Evolutionary conservation across 2,329 filamentous ascomycete genomes (phyloP).

Genomic region (Aspergillus ochraceoroseus): DNA sequence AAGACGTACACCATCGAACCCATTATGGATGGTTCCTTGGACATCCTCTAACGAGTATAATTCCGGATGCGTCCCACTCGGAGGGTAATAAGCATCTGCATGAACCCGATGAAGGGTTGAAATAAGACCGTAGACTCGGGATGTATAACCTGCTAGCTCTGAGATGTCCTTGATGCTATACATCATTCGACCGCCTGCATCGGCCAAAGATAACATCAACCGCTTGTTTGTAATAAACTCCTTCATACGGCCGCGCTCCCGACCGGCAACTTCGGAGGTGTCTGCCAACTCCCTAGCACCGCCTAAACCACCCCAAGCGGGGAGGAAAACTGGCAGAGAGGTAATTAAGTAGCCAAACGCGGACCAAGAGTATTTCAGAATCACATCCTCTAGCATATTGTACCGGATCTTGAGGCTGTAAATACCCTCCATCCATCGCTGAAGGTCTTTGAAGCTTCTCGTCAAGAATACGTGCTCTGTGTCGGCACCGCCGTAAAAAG

Average conservation of each 20-base stretch:
- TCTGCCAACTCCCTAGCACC: constrained; percentile 62
- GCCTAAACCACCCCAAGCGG: constrained; percentile 83
- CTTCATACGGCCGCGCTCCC: constrained; percentile 86
- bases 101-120: constrained; percentile 92
- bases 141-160: constrained; percentile 92
- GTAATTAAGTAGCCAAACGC: constrained; percentile 94
- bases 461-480: constrained; percentile 93
- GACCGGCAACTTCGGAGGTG: constrained; percentile 34
- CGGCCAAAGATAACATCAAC: constrained; percentile 92
- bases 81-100: constrained; percentile 76
- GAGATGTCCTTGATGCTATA: constrained; percentile 98
- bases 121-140: constrained; percentile 90
- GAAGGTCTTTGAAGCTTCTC: constrained; percentile 84
- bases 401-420: constrained; percentile 97
- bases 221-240: constrained; percentile 99
- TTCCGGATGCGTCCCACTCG: constrained; percentile 63
- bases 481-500: constrained; percentile 92
- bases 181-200: constrained; percentile 98
- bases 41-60: constrained; percentile 85
- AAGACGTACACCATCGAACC: constrained; percentile 88
- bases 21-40: constrained; percentile 88
- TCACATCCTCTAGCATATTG: constrained; percentile 97
- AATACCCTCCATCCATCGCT: constrained; percentile 96
- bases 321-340: constrained; percentile 87
- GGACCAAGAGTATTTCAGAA: constrained; percentile 97